phyloP scores from a whole-genome alignment of 148 eudicot genomes.

The Fallopia convolvulus region DNA sequence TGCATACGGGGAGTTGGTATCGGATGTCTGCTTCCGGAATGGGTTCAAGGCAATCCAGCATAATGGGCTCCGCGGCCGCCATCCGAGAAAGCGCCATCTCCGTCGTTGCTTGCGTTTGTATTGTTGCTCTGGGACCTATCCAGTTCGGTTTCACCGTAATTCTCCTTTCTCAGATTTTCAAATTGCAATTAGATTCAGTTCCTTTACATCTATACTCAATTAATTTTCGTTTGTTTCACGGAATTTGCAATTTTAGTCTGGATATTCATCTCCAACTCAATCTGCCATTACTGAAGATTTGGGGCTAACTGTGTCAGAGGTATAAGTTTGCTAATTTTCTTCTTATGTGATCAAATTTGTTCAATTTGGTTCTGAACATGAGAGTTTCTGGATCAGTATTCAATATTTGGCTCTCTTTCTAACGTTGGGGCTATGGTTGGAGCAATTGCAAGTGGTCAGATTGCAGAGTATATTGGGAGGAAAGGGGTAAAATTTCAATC shows the following conservation, averaged over 20 bases:
- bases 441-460: conserved; percentile 12
- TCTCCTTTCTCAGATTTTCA: not conserved
- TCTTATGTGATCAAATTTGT: not conserved
- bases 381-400: conserved; percentile 6
- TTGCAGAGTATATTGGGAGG: conserved; percentile 9
- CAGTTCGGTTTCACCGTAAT: conserved; percentile 95
- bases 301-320: conserved; percentile 77
- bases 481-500: conserved; percentile 10
- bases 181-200: not conserved
- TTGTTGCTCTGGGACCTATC: conserved; percentile 91
- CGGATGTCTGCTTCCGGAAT: conserved; percentile 28
- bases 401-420: conserved; percentile 9
- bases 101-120: conserved; percentile 81
- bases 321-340: conserved; percentile 10
- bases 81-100: conserved; percentile 78
- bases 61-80: conserved; percentile 72
- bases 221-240: not conserved
- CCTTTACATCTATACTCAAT: not conserved
- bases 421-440: conserved; percentile 15
- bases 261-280: conserved; percentile 88
- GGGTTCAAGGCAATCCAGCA: conserved; percentile 88
- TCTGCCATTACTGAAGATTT: conserved; percentile 60
- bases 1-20: conserved; percentile 98
- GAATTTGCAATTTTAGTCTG: conserved; percentile 35
- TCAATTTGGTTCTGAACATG: not conserved